Conservation (phyloP, 768 basidiomycete species). For the Trametes coccinea region DNA sequence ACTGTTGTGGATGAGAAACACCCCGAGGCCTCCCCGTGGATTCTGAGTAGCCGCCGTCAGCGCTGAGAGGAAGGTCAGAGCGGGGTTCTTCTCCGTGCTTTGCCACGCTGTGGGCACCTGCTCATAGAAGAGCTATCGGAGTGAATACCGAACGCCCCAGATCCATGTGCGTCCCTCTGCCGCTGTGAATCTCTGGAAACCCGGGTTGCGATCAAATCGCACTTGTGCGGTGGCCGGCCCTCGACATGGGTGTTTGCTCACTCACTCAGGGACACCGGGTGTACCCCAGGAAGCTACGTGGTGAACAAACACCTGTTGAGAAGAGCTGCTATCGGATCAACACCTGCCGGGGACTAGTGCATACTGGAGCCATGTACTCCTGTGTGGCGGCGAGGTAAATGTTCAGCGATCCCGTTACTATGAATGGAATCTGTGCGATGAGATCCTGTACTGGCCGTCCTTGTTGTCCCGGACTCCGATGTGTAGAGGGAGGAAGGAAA, state of each 20-base stretch:
- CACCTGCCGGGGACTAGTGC: not conserved
- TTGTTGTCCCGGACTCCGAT: too few species aligned
- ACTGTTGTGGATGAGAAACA: slow-evolving; percentile 8
- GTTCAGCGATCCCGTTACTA: too few species aligned
- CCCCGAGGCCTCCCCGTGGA: not conserved
- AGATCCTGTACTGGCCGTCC: too few species aligned
- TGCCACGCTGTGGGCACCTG: not conserved
- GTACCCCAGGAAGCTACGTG: too few species aligned
- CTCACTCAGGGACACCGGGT: too few species aligned
- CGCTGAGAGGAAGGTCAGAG: not conserved
- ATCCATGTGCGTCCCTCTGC: not conserved
- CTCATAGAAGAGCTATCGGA: not conserved
- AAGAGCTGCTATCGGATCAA: not conserved
- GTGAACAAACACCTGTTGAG: not conserved
- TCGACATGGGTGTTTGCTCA: not conserved
- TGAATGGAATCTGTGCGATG: too few species aligned
- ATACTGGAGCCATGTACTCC: too few species aligned
- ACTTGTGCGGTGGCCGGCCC: not conserved
- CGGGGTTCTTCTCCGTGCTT: not conserved
- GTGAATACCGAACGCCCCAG: slow-evolving; percentile 7
- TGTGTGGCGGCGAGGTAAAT: too few species aligned
- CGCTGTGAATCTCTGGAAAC: not conserved
- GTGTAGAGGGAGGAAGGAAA: too few species aligned
- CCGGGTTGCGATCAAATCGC: slow-evolving; percentile 18
- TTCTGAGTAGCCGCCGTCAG: not conserved